A percentile compares a stretch with the other conserved stretches of the same genome.
These are phyloP conservation scores for Daldinia bambusicola DNA, from an alignment of 495 filamentous ascomycete species.

Conservation along the genomic window DNA sequence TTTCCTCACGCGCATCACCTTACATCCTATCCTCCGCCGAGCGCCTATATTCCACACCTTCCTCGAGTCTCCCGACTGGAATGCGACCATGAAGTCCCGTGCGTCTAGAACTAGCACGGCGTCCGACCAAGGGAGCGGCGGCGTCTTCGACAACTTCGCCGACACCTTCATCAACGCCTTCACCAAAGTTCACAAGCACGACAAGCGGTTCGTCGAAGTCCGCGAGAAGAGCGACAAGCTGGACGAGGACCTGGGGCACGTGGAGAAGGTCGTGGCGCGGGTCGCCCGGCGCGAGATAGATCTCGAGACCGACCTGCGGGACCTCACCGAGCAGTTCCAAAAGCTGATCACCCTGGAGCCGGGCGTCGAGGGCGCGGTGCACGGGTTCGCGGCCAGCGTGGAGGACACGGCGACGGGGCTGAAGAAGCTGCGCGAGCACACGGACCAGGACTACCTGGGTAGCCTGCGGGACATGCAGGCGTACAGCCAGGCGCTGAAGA, in stretches of 20 bases:
- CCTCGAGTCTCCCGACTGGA: constrained; percentile 94
- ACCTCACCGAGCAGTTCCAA: constrained; percentile 92
- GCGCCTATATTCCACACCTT: constrained; percentile 84
- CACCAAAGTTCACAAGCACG: constrained; percentile 93
- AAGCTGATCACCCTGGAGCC: constrained; percentile 91
- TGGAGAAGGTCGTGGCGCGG: constrained; percentile 91
- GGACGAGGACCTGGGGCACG: constrained; percentile 90
- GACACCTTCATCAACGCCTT: constrained; percentile 99
- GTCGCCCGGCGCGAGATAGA: constrained; percentile 90
- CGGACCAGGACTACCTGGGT: constrained; percentile 94
- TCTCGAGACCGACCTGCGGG: constrained; percentile 86
- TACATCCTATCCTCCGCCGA: constrained; percentile 91
- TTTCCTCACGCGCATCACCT: constrained; percentile 85
- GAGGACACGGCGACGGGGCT: constrained; percentile 82
- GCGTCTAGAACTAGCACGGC: constrained; percentile 69
- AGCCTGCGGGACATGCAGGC: constrained; percentile 92
- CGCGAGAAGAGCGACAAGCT: constrained; percentile 93
- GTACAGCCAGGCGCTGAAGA: constrained; percentile 84
- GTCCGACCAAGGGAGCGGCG: constrained; percentile 55
- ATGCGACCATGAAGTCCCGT: constrained; percentile 87
- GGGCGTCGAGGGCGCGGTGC: constrained; percentile 80
- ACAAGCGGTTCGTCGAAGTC: constrained; percentile 93
- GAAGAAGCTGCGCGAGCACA: constrained; percentile 83
- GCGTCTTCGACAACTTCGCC: constrained; percentile 91
- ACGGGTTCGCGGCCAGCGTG: constrained; percentile 84